Evolutionary conservation across 768 basidiomycete species (phyloP).

Genomic region (Boletus subparvulus): DNA sequence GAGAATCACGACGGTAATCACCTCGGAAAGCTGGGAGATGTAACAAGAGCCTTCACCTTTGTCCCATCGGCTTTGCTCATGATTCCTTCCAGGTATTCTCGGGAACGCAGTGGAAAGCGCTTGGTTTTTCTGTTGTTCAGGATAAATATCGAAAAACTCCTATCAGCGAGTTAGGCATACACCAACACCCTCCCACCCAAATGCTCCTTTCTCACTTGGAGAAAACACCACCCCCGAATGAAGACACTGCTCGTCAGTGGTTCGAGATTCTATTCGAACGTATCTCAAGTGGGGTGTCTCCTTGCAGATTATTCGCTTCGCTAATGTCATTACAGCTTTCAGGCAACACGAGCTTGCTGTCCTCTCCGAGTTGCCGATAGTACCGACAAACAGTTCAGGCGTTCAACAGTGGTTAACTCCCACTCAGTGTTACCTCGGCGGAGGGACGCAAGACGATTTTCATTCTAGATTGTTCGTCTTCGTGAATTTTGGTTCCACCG

Average conservation of each 20-base stretch:
- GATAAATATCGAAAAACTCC: background rate
- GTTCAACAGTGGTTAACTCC: background rate
- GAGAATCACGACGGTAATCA: background rate
- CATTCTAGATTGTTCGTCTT: slow-evolving; percentile 2
- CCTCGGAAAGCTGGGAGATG: background rate
- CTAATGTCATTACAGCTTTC: background rate
- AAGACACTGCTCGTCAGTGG: background rate
- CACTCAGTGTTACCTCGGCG: background rate
- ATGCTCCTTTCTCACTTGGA: background rate
- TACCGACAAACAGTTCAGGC: background rate
- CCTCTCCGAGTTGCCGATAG: background rate
- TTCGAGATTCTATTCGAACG: background rate
- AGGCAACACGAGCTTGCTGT: background rate
- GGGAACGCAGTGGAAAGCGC: background rate
- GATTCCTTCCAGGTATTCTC: background rate
- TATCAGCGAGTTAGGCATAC: background rate
- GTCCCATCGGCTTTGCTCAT: background rate
- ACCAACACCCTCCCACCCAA: background rate
- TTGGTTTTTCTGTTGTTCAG: slow-evolving; percentile 1
- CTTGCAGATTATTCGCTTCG: too few species aligned
- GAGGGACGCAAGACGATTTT: background rate
- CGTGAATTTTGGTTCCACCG: background rate
- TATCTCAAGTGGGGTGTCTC: background rate
- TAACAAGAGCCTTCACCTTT: background rate
- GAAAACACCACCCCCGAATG: background rate